Conservation (phyloP, 1,284 basidiomycete genomes). For the Athelia psychrophila region DNA sequence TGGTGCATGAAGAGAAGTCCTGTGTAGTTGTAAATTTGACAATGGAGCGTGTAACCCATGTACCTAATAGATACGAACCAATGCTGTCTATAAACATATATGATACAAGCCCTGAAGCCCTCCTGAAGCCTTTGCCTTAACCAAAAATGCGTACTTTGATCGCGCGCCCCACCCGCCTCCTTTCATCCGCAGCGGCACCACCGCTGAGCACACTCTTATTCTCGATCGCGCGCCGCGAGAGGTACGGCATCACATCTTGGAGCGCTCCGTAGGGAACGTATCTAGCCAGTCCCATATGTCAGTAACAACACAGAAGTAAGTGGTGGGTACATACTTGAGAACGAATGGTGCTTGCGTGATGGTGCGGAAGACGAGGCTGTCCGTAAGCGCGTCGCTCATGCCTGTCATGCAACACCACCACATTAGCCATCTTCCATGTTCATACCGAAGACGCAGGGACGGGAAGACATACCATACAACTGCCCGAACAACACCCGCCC, state of each 20-base stretch:
- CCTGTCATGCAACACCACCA: constrained; percentile 37
- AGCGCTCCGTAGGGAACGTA: constrained; percentile 85
- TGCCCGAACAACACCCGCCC: constrained; percentile 80
- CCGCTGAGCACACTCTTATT: constrained; percentile 64
- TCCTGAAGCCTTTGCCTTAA: not conserved
- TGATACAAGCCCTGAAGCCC: too few species aligned
- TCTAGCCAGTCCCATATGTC: constrained; percentile 22
- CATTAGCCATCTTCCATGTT: constrained; percentile 1
- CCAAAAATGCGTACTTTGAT: constrained; percentile 41
- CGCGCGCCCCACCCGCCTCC: constrained; percentile 46
- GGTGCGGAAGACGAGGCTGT: constrained; percentile 61
- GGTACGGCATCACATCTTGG: constrained; percentile 70
- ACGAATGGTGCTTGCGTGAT: constrained; percentile 63
- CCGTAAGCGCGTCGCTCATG: constrained; percentile 82
- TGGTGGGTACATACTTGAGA: constrained; percentile 55
- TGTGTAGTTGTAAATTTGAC: too few species aligned
- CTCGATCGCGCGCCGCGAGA: constrained; percentile 65
- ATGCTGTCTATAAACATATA: too few species aligned
- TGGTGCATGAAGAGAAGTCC: not conserved
- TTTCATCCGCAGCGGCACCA: constrained; percentile 53
- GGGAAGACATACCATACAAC: constrained; percentile 63
- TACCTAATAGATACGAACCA: too few species aligned
- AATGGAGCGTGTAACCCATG: too few species aligned
- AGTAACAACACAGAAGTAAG: constrained; percentile 1
- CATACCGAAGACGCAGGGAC: not conserved